Conservation (phyloP, 176 grass and related monocot species). For the Bromus sterilis region DNA sequence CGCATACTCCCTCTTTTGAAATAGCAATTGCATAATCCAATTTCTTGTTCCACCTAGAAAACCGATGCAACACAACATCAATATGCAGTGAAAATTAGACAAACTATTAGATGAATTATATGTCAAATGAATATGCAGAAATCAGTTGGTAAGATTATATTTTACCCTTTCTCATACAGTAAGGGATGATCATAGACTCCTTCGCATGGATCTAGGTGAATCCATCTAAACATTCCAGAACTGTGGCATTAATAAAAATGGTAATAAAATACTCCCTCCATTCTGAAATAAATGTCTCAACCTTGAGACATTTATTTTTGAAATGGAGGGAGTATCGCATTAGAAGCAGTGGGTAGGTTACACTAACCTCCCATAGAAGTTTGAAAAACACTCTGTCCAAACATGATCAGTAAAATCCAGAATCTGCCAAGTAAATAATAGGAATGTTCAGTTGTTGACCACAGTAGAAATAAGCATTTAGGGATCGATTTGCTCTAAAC, state of each 20-base stretch:
- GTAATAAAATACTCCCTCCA: slow-evolving; percentile 6
- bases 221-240: slow-evolving; percentile 75
- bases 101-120: slow-evolving; percentile 17
- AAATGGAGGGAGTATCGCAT: too few relatives aligned
- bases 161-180: slow-evolving; percentile 95
- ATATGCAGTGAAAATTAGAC: slow-evolving; percentile 12
- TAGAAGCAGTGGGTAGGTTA: slow-evolving; percentile 3
- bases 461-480: background rate
- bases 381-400: slow-evolving; percentile 94
- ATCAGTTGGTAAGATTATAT: background rate
- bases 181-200: slow-evolving; percentile 90
- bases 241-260: slow-evolving; percentile 16
- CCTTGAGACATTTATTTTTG: too few relatives aligned
- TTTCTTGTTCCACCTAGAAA: slow-evolving; percentile 90
- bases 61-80: slow-evolving; percentile 25
- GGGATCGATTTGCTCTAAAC: background rate
- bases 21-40: slow-evolving; percentile 85
- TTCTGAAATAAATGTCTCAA: too few relatives aligned
- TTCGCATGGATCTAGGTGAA: slow-evolving; percentile 99
- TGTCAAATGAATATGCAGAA: slow-evolving; percentile 22
- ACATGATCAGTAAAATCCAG: slow-evolving; percentile 96
- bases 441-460: slow-evolving; percentile 4
- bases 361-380: slow-evolving; percentile 67
- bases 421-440: slow-evolving; percentile 52
- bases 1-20: slow-evolving; percentile 68